These are phyloP conservation scores for Heimioporus sp. DNA, from an alignment of 768 basidiomycete genomes.

Conservation along the genomic window DNA sequence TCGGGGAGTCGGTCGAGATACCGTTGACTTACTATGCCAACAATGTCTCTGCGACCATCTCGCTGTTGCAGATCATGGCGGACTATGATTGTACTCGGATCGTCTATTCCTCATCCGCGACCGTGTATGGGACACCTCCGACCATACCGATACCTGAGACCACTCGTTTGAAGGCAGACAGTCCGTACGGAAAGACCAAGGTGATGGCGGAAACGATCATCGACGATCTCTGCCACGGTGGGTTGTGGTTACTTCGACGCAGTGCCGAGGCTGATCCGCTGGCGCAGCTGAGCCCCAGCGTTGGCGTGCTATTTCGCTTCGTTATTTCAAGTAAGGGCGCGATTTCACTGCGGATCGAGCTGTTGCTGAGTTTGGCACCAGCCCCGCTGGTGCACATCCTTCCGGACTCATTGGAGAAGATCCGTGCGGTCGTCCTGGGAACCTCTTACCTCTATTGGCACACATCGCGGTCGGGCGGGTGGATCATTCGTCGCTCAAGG, in stretches of 20 bases:
- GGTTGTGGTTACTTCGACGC: constrained; percentile 20
- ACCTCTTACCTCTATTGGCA: constrained; percentile 88
- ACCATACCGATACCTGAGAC: constrained; percentile 92
- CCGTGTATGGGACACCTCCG: constrained; percentile 95
- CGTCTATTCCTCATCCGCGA: constrained; percentile 97
- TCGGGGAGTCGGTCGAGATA: constrained; percentile 93
- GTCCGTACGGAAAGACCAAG: constrained; percentile 96
- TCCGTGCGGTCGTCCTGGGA: constrained; percentile 92
- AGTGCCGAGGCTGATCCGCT: constrained; percentile 3
- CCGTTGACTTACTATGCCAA: constrained; percentile 92
- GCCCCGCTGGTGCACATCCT: constrained; percentile 97
- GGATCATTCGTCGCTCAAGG: constrained; percentile 63
- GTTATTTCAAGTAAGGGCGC: constrained; percentile 91
- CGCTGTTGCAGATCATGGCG: constrained; percentile 82
- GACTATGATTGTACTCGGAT: constrained; percentile 82
- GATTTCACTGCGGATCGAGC: neutral
- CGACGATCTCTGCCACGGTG: constrained; percentile 81
- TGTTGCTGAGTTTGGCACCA: constrained; percentile 29
- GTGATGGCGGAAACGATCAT: constrained; percentile 90
- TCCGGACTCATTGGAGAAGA: constrained; percentile 96
- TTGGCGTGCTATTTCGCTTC: constrained; percentile 83
- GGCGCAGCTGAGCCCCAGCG: constrained; percentile 58
- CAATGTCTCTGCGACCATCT: constrained; percentile 89
- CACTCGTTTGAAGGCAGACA: constrained; percentile 83
- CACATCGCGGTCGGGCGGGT: constrained; percentile 94